Evolutionary conservation across 1,284 basidiomycete genomes (phyloP), one percentile per base, ranked within the genome.

Genomic region (Melampsora americana): DNA sequence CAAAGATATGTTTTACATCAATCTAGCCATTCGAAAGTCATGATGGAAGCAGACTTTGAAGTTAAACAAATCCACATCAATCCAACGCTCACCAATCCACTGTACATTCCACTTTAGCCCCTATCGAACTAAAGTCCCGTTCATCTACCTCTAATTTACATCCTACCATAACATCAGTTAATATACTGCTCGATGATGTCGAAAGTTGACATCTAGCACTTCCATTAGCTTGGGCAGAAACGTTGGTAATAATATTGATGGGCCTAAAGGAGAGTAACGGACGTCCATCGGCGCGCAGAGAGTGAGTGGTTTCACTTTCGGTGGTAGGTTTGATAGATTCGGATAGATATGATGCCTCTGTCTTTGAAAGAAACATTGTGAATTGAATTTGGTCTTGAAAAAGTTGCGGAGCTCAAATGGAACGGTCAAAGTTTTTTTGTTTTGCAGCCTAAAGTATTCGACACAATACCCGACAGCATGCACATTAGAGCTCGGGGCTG

Each of bases 81-180:
- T 56, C 50, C 9, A 9, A n/a, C 9, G 50, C 72, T 75, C 53
- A 75, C 72, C 66, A 75, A 56, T 75, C 72, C 7, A 75, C 72
- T 50, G 72, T 59, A 32, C 72, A 75, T 62, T 75, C 72, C 28
- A 75, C 50, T 60, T 23, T 68, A 30, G 72, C 64, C 20, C 65
- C 72, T 23, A 32, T 64, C 56, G 20, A 46, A 42, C 61, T 65
- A 20, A 75, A 75, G 20, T 60, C 66, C 23, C 72, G 53, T 53
- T 75, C 53, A 46, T 75, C 72, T 32, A 75, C 72, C 44, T 75
- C 72, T 44, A 75, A 44, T 44, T 75, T 75, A 50, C 72, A 75
- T 12, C 72, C 72, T 20, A 75, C 72, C 30, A 75, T 59, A 1
- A 75, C 72, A 62, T 75, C 72, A 26, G 72, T 75, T n/a, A 75